Evolutionary conservation across 2,329 filamentous ascomycete species (phyloP).

Genomic region (Fonsecaea multimorphosa): DNA sequence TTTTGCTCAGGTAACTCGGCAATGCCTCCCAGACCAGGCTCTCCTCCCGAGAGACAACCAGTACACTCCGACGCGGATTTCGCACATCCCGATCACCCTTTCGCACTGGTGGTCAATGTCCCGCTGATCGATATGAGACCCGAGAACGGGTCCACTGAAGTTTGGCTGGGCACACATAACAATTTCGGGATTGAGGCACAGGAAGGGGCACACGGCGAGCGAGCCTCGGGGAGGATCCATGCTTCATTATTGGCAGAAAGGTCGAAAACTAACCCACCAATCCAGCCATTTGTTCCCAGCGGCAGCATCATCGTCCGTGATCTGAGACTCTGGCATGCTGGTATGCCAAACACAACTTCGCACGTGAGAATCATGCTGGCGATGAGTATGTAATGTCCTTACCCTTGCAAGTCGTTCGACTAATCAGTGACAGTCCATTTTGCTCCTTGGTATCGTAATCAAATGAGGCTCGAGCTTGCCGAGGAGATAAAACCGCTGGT

Average conservation of each 20-base stretch:
- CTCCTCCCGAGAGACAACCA: constrained; percentile 55
- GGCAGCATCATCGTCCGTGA: constrained; percentile 56
- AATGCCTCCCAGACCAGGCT: constrained; percentile 57
- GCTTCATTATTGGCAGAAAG: constrained; percentile 43
- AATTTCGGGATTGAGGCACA: constrained; percentile 48
- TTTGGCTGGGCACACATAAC: constrained; percentile 65
- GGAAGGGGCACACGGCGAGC: constrained; percentile 58
- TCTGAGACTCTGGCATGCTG: constrained; percentile 58
- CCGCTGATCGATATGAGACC: constrained; percentile 59
- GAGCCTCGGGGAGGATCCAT: constrained; percentile 60
- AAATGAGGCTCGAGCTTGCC: constrained; percentile 62
- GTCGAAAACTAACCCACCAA: constrained; percentile 42
- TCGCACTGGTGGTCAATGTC: constrained; percentile 62
- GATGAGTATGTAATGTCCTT: constrained; percentile 38
- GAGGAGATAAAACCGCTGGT: constrained; percentile 58
- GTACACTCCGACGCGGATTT: constrained; percentile 68
- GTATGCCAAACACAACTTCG: constrained; percentile 54
- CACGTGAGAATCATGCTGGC: constrained; percentile 56
- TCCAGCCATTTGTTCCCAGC: constrained; percentile 52
- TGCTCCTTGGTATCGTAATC: constrained; percentile 57
- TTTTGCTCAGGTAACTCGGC: constrained; percentile 66
- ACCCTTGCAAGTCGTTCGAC: background rate
- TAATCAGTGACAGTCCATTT: constrained; percentile 44
- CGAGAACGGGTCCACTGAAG: constrained; percentile 62
- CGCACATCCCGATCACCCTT: constrained; percentile 60